These are phyloP conservation scores for Xylaria sp. DNA, from an alignment of 2,329 filamentous ascomycete genomes.

Conservation along the genomic window DNA sequence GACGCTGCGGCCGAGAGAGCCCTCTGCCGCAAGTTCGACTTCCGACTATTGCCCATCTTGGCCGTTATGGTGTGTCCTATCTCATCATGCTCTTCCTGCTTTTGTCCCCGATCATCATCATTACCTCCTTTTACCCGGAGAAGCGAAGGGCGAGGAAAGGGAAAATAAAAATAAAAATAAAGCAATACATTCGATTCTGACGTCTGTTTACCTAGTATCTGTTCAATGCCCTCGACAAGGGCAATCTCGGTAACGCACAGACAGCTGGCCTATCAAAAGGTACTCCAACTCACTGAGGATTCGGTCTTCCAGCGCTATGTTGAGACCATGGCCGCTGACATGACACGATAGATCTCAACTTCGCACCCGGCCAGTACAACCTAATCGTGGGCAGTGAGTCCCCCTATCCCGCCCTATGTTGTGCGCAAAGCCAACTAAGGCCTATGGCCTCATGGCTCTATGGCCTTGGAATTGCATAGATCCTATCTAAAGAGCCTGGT, in stretches of 20 bases:
- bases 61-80: constrained; percentile 59
- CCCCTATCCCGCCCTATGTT: not conserved
- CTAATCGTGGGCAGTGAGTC: constrained; percentile 65
- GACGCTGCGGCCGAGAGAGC: constrained; percentile 60
- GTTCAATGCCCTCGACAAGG: constrained; percentile 62
- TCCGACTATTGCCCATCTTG: constrained; percentile 64
- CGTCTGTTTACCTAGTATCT: constrained; percentile 48
- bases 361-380: constrained; percentile 74
- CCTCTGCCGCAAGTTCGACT: constrained; percentile 66
- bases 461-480: not conserved
- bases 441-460: not conserved
- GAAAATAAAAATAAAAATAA: not conserved
- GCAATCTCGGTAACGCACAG: constrained; percentile 67
- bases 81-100: not conserved
- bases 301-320: not conserved
- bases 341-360: constrained; percentile 60
- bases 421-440: not conserved
- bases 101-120: not conserved
- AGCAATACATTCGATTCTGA: constrained; percentile 4
- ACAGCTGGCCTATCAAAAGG: constrained; percentile 61
- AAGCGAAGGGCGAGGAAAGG: not conserved
- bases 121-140: not conserved
- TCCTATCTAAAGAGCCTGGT: not conserved
- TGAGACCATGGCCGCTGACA: constrained; percentile 16
- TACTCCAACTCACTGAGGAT: constrained; percentile 20